Base-by-base conservation (phyloP, 1,284 basidiomycete species). In the Pyrrhoderma lamaoense region DNA sequence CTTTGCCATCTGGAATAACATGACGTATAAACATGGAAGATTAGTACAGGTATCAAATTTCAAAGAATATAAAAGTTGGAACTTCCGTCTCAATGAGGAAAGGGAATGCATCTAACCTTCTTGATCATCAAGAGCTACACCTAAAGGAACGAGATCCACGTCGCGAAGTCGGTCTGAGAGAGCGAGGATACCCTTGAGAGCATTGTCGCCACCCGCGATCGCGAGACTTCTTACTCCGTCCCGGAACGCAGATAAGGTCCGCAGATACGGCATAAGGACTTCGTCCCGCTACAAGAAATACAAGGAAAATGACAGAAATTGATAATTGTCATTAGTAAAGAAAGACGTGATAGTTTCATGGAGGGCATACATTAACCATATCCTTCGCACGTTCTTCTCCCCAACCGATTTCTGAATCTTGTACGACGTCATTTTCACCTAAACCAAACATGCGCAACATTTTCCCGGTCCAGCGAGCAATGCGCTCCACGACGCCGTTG, bases 361-460 rank as follows among this genome's bases (percentile, higher is more conserved):
- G 11, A 57, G 67, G 61, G 73, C 89, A 76, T 63, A 87, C 79
- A 64, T 82, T 78, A 36, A 73, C 61, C 60, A 46, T 25, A 63
- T 71, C 37, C 67, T 67, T 43, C 67, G 71, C 47, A 71, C 67
- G 57, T 49, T 76, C 73, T 61, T 77, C 79, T 3, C 85, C 86
- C 86, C 86, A 89, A 7, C 86, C 85, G 46, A 89, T 71, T 60
- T 84, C 82, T 25, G 44, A 52, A 38, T 55, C 53, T 21, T 34
- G 40, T 13, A 14, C 44, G 13, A 62, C 57, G 27, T 64, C 72
- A 3, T 91, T 92, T 65, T 94, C 91, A 13, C 91, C 92, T 5
- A 99, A 77, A 3, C 96, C 96, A 64, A 98, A 94, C 81, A 99
- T 90, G 51, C 86, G 79, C 56, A 99, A 74, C 91, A 95, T 95